Base-by-base conservation (phyloP, 1,139 yeast species). In the Petasospora fabianii region DNA sequence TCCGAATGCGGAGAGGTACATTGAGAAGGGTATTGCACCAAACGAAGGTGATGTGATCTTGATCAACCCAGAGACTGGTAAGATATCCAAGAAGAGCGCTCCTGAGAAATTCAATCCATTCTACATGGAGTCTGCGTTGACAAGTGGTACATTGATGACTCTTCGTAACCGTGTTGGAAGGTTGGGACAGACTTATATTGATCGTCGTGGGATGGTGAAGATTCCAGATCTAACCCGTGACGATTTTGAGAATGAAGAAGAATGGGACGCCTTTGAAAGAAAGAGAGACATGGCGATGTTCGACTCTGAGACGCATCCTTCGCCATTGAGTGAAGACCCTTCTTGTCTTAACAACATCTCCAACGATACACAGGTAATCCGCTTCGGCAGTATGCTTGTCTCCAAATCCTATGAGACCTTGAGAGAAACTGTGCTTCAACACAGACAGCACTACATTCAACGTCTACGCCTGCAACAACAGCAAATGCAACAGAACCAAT, bases 381-480 rank as follows among this genome's bases (percentile, higher is more conserved):
- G 97, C 46, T 88, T 90, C 61, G 96, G 97, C 6, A 80, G 95
- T 5, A 87, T 88, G 96, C 64, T 90, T 31, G 69, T 88, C 34
- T 80, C 94, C 5, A 90, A 90, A 60, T 82, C 96, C 0, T 85
- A 84, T 56, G 97, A 84, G 63, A 81, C 62, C 60, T 73, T 65
- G 58, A 68, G 63, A 58, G 75, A 64, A 48, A 69, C 60, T 18
- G 71, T 62, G 52, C 55, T 59, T 57, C 58, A 71, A 38, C 80
- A 79, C 49, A 74, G 78, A 42, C 76, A 72, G 43, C 74, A 74
- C 27, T 70, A 70, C 48, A 67, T 65, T 45, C 68, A 68, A 39
- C 65, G 62, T 36, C 43, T 59, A 12, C 60, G 63, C 20, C 62
- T 64, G 39, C 57, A 60, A 27, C 56, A 54, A 13, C 47, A 48